Conservation (phyloP, 129 eudicot species). For the Scalesia atractyloides region DNA sequence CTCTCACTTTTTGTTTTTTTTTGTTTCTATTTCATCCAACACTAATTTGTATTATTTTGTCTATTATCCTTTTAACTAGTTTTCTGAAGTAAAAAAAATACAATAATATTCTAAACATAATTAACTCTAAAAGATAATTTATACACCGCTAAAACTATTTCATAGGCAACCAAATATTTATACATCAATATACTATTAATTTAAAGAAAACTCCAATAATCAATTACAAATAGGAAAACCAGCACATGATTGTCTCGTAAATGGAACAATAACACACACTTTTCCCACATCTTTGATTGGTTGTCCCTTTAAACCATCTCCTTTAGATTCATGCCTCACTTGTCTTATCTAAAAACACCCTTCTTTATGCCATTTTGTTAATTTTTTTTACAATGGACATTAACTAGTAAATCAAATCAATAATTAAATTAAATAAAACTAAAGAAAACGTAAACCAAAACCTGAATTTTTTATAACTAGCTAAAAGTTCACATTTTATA, state of each 20-base stretch:
- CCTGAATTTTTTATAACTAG: background rate
- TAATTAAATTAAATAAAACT: background rate
- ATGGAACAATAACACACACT: slow-evolving; percentile 23
- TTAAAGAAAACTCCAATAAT: background rate
- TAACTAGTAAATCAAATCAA: background rate
- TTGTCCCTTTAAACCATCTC: slow-evolving; percentile 26
- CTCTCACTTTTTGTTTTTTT: no score
- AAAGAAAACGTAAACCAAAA: background rate
- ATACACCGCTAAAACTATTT: no score
- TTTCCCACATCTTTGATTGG: slow-evolving; percentile 33
- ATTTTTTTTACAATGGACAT: background rate
- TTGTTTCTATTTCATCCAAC: no score
- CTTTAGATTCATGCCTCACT: slow-evolving; percentile 30
- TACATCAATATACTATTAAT: background rate
- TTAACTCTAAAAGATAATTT: no score
- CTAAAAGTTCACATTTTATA: background rate
- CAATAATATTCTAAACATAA: no score
- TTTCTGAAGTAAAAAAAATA: no score
- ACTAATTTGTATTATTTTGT: no score
- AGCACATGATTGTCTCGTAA: slow-evolving; percentile 26
- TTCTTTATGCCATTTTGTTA: background rate
- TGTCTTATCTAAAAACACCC: slow-evolving; percentile 15
- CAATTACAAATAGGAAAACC: slow-evolving; percentile 13
- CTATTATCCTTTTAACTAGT: no score
- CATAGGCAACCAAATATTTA: background rate